These are phyloP conservation scores for Scenedesmus sp. DNA, from an alignment of 163 green algal genomes.

Conservation along the genomic window DNA sequence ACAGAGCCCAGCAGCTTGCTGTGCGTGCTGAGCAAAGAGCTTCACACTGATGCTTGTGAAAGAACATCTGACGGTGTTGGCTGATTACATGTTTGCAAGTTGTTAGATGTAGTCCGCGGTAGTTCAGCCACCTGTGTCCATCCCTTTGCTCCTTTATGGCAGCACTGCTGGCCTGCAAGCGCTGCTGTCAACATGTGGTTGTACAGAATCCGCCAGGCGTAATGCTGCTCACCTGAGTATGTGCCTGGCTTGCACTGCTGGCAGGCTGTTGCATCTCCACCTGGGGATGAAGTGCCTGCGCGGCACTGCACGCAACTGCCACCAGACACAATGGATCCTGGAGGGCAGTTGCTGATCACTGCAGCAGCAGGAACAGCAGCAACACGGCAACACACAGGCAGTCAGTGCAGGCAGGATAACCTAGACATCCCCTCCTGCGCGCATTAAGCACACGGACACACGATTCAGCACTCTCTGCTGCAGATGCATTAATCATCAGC, in stretches of 20 bases:
- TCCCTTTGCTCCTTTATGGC: background rate
- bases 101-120: too few relatives aligned
- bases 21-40: too few relatives aligned
- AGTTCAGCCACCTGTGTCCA: too few relatives aligned
- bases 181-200: background rate
- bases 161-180: background rate
- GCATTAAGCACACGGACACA: too few relatives aligned
- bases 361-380: background rate
- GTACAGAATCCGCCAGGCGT: background rate
- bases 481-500: background rate
- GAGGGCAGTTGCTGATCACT: slow-evolving; percentile 1
- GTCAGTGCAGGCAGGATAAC: too few relatives aligned
- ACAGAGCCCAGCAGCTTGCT: background rate
- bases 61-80: too few relatives aligned
- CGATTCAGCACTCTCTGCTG: too few relatives aligned
- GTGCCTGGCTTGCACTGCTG: background rate
- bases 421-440: too few relatives aligned
- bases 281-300: background rate
- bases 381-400: background rate
- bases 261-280: background rate
- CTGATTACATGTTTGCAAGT: too few relatives aligned
- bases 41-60: too few relatives aligned
- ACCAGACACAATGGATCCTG: background rate
- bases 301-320: background rate
- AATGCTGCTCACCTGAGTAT: background rate